Conservation (phyloP, 495 filamentous ascomycete genomes). For the Lasiosphaeria hispida region DNA sequence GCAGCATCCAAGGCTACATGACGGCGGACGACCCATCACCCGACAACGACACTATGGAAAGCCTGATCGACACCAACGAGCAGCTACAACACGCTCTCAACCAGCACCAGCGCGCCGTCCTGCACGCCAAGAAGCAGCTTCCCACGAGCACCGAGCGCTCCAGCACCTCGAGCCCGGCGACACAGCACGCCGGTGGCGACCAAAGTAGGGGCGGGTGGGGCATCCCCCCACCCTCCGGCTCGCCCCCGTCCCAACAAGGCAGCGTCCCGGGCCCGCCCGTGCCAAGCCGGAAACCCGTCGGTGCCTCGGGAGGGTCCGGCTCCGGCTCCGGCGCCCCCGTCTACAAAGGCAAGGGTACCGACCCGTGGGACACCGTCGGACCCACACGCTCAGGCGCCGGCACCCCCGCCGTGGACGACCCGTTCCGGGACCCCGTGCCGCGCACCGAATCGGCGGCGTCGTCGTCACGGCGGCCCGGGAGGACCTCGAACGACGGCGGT, state of each 20-base stretch:
- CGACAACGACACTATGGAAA: constrained; percentile 89
- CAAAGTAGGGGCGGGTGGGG: background rate
- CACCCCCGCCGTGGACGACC: constrained; percentile 44
- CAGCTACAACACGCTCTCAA: constrained; percentile 73
- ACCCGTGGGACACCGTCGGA: constrained; percentile 26
- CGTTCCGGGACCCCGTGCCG: constrained; percentile 44
- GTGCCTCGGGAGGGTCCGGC: constrained; percentile 5
- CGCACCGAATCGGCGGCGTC: constrained; percentile 18
- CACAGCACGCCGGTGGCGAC: constrained; percentile 4
- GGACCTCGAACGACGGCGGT: constrained; percentile 10
- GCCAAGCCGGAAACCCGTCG: constrained; percentile 20
- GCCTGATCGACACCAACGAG: constrained; percentile 92
- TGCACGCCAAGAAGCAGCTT: constrained; percentile 64
- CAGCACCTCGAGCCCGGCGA: constrained; percentile 17
- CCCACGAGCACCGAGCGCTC: constrained; percentile 21
- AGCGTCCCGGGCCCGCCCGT: constrained; percentile 19
- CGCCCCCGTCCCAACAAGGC: background rate
- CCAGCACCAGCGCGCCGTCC: constrained; percentile 75
- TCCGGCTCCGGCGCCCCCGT: constrained; percentile 19
- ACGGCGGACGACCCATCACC: constrained; percentile 70
- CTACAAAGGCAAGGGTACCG: constrained; percentile 44
- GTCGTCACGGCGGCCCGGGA: constrained; percentile 19
- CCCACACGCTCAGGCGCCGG: constrained; percentile 38
- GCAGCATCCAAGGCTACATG: constrained; percentile 82
- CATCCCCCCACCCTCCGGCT: background rate